A percentile compares a stretch with the other conserved stretches of the same genome.
Conservation (phyloP, 2,329 filamentous ascomycete species). For the Fusarium proliferatum region DNA sequence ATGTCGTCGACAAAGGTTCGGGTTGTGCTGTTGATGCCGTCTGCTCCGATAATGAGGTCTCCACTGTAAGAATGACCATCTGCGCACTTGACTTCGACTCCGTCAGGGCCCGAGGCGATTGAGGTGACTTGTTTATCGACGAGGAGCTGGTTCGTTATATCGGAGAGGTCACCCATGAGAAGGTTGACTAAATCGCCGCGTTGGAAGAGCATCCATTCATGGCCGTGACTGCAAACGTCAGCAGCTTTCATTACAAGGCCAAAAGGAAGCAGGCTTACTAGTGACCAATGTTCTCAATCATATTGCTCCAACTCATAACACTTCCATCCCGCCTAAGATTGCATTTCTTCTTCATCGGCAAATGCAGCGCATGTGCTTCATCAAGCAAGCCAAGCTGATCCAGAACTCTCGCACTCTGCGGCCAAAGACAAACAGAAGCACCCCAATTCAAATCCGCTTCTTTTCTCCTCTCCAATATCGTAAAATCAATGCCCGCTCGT, state of each 20-base stretch:
- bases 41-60: slow-evolving; percentile 32
- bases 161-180: slow-evolving; percentile 18
- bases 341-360: slow-evolving; percentile 26
- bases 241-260: background rate
- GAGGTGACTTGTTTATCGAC: slow-evolving; percentile 24
- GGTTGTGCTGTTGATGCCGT: slow-evolving; percentile 31
- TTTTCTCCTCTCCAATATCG: slow-evolving; percentile 11
- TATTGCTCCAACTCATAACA: slow-evolving; percentile 24
- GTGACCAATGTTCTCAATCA: slow-evolving; percentile 20
- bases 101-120: background rate
- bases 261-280: slow-evolving; percentile 2
- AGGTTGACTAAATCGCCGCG: slow-evolving; percentile 27
- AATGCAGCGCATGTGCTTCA: background rate
- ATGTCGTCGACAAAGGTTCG: slow-evolving; percentile 8
- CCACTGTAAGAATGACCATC: slow-evolving; percentile 18
- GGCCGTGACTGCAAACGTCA: slow-evolving; percentile 5
- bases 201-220: slow-evolving; percentile 34
- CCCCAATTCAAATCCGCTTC: slow-evolving; percentile 26
- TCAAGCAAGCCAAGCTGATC: slow-evolving; percentile 26
- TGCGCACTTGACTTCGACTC: slow-evolving; percentile 22
- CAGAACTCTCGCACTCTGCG: slow-evolving; percentile 12
- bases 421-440: slow-evolving; percentile 22
- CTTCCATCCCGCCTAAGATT: slow-evolving; percentile 17
- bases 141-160: background rate
- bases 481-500: slow-evolving; percentile 12